phyloP scores from a whole-genome alignment of 768 basidiomycete species.

The Termitomyces titanicus region DNA sequence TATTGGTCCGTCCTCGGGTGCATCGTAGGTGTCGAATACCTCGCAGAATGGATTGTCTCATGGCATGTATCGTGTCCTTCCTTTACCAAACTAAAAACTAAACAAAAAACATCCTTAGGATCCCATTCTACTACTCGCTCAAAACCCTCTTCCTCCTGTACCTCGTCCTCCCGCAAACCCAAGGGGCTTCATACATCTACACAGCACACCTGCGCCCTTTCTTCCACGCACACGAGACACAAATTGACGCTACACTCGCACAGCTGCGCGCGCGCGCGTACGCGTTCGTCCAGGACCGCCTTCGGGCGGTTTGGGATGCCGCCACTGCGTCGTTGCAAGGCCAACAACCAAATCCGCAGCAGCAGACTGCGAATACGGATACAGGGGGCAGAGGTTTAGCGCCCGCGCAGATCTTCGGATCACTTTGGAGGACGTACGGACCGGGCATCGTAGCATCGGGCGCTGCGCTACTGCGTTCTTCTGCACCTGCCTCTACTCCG shows the following conservation, averaged over 20 bases:
- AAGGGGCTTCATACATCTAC: constrained; percentile 86
- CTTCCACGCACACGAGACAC: constrained; percentile 75
- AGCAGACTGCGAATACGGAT: constrained; percentile 40
- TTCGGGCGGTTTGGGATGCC: constrained; percentile 65
- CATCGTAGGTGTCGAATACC: constrained; percentile 76
- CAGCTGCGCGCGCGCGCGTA: constrained; percentile 57
- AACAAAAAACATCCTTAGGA: constrained; percentile 41
- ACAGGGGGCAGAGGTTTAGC: constrained; percentile 31
- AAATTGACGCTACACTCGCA: constrained; percentile 81
- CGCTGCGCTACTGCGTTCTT: constrained; percentile 53
- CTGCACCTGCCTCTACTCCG: background rate
- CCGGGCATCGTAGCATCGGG: constrained; percentile 69
- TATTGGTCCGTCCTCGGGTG: constrained; percentile 93
- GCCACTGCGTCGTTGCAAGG: constrained; percentile 39
- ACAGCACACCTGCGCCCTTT: constrained; percentile 75
- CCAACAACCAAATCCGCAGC: background rate
- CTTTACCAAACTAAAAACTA: too few relatives aligned
- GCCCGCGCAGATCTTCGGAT: constrained; percentile 60
- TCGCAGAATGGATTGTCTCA: constrained; percentile 83
- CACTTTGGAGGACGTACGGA: constrained; percentile 78
- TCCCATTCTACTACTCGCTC: constrained; percentile 83
- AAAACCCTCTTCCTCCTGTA: constrained; percentile 87
- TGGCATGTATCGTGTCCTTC: constrained; percentile 51
- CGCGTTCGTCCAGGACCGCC: constrained; percentile 59
- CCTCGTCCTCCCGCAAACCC: constrained; percentile 86